Evolutionary conservation across 441 rosid genomes (phyloP).

Genomic region (Adansonia rubrostipa): DNA sequence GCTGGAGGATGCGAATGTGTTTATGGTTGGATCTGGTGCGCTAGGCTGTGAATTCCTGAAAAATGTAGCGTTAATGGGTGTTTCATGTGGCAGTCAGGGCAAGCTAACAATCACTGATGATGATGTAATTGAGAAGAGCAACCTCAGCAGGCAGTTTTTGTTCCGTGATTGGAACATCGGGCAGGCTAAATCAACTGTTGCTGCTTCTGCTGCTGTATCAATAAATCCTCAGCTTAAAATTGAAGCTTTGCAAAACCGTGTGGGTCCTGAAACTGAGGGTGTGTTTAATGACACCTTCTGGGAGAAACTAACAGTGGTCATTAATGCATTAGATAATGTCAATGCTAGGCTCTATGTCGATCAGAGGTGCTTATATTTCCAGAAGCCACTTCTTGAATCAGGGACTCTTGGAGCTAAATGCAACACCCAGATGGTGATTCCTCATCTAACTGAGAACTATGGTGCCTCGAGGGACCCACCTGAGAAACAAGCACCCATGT

Average conservation of each 20-base stretch:
- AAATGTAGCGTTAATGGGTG: slow-evolving; percentile 93
- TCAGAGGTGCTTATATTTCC: slow-evolving; percentile 60
- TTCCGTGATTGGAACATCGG: slow-evolving; percentile 98
- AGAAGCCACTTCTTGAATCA: slow-evolving; percentile 54
- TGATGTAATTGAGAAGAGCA: too few species aligned
- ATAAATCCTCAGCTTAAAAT: slow-evolving; percentile 69
- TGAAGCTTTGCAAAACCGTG: slow-evolving; percentile 92
- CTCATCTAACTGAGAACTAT: slow-evolving; percentile 92
- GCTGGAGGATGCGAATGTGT: slow-evolving; percentile 75
- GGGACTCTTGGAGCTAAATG: slow-evolving; percentile 94
- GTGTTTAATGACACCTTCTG: slow-evolving; percentile 84
- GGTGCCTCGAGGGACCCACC: slow-evolving; percentile 98
- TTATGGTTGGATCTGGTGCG: slow-evolving; percentile 92
- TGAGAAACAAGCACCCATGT: slow-evolving; percentile 98
- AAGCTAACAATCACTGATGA: too few species aligned
- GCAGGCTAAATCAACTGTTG: slow-evolving; percentile 96
- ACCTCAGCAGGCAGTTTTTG: slow-evolving; percentile 90
- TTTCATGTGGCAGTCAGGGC: slow-evolving; percentile 36
- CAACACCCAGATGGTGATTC: slow-evolving; percentile 98
- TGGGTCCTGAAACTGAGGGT: slow-evolving; percentile 76
- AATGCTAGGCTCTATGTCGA: slow-evolving; percentile 94
- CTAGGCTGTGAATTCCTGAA: slow-evolving; percentile 94
- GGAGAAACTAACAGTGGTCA: slow-evolving; percentile 72
- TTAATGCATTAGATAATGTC: slow-evolving; percentile 91
- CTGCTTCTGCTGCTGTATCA: slow-evolving; percentile 75